Percentiles rank a stretch among this genome's conserved stretches.
phyloP scores from a whole-genome alignment of 352 stramenopile species.

The Lagenidium sp. region DNA sequence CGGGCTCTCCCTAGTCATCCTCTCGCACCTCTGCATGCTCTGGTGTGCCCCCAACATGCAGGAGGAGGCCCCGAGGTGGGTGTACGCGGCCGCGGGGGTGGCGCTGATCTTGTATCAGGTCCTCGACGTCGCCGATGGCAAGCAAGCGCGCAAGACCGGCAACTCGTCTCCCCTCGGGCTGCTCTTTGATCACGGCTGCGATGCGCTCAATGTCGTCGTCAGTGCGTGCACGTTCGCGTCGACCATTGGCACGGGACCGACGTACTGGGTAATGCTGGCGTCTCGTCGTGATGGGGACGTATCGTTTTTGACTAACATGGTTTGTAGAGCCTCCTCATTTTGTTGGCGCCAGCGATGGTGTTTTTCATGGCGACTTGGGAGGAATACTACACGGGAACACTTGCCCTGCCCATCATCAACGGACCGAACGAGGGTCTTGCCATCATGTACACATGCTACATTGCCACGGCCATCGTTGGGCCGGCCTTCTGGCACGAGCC shows the following conservation, averaged over 20 bases:
- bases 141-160: slow-evolving; percentile 80
- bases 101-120: slow-evolving; percentile 77
- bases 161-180: slow-evolving; percentile 80
- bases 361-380: slow-evolving; percentile 99
- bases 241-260: slow-evolving; percentile 80
- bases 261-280: slow-evolving; percentile 69
- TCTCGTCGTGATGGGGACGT: slow-evolving; percentile 9
- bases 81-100: slow-evolving; percentile 57
- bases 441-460: slow-evolving; percentile 82
- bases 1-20: slow-evolving; percentile 55
- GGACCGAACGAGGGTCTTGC: slow-evolving; percentile 94
- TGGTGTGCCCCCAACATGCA: slow-evolving; percentile 83
- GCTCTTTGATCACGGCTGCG: slow-evolving; percentile 82
- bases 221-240: slow-evolving; percentile 78
- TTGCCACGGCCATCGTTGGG: slow-evolving; percentile 50
- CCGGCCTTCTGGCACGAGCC: slow-evolving; percentile 58
- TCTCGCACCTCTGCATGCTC: slow-evolving; percentile 68
- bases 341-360: slow-evolving; percentile 68
- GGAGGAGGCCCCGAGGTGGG: slow-evolving; percentile 59
- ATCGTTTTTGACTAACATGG: slow-evolving; percentile 5
- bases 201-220: slow-evolving; percentile 77
- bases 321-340: slow-evolving; percentile 61
- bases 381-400: slow-evolving; percentile 95
- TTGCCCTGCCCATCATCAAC: slow-evolving; percentile 94
- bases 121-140: slow-evolving; percentile 80